Base-by-base conservation (phyloP, 257 asterid genomes). In the Henckelia pumila region DNA sequence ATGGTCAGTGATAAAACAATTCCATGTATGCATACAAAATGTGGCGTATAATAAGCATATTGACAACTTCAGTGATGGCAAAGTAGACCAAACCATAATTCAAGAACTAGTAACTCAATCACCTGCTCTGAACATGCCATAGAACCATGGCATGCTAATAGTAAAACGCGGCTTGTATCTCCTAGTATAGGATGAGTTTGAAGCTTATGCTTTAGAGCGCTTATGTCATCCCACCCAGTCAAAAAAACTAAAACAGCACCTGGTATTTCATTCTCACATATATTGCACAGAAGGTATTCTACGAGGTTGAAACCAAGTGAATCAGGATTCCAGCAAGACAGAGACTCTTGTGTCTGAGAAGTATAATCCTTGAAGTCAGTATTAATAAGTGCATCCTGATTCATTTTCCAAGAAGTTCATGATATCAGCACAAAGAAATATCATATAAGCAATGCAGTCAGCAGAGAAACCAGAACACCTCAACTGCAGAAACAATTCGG, bases 211-310 rank as follows among this genome's bases (percentile, higher is more conserved):
- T 85, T 92, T 73, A 92, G 78, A 57, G 98, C 83, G 62, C 68
- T 78, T 76, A 92, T 92, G 79, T 92, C 97, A 49, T 92, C 98
- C 98, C 98, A 92, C 55, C 98, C 98, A 14, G 98, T 92, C 88
- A 92, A 73, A 77, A 89, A 92, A 78, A 92, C 90, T 77, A 92
- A 80, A 73, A 86, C 89, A 83, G 98, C 95, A 75, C 97, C 98
- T 61, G 89, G 85, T 67, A 76, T 78, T 74, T 85, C 88, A 49
- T 74, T 79, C 75, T 76, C 86, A 67, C 96, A 89, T 68, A 92
- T 88, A 81, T 77, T 60, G 82, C 86, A 79, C 3, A 92, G 81
- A 61, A 92, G 89, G 77, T 79, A 72, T 67, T 88, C 91, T 22
- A 92, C 86, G 67, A 92, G 92, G 74, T 88, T 89, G 75, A 92